Conservation (phyloP, 768 basidiomycete species). For the Boletus fagicola region DNA sequence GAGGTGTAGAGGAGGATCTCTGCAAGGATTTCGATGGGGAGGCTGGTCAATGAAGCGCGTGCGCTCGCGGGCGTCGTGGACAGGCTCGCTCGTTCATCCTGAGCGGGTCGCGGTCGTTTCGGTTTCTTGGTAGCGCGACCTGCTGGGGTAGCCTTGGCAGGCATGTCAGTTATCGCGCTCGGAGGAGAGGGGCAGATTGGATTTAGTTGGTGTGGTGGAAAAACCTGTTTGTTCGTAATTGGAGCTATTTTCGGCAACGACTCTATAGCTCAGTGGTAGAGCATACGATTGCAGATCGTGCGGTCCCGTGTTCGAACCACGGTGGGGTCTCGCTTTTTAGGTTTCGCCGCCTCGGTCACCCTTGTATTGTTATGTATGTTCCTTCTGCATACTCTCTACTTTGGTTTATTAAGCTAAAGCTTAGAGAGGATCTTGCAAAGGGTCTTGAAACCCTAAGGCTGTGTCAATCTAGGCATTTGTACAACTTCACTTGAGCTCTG, state of each 20-base stretch:
- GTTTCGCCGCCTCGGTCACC: no score
- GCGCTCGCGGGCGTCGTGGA: background rate
- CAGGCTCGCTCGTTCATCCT: background rate
- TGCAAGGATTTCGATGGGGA: conserved; percentile 65
- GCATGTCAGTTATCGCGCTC: background rate
- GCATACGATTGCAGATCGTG: conserved; percentile 59
- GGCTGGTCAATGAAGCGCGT: conserved; percentile 13
- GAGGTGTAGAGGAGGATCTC: conserved; percentile 55
- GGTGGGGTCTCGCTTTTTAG: conserved; percentile 38
- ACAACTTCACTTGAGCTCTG: no score
- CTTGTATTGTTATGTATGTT: no score
- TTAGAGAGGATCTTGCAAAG: no score
- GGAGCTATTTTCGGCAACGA: background rate
- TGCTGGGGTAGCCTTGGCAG: background rate
- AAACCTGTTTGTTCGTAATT: background rate
- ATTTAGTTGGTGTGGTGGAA: background rate
- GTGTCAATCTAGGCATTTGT: no score
- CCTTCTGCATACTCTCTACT: no score
- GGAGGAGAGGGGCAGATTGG: background rate
- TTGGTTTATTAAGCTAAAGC: no score
- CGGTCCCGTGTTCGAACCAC: conserved; percentile 57
- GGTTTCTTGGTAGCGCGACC: conserved; percentile 5
- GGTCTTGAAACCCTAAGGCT: no score
- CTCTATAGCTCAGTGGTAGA: conserved; percentile 49
- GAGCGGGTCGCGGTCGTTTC: background rate